Conservation (phyloP, 2,329 filamentous ascomycete species). For the Diplodia corticola region DNA sequence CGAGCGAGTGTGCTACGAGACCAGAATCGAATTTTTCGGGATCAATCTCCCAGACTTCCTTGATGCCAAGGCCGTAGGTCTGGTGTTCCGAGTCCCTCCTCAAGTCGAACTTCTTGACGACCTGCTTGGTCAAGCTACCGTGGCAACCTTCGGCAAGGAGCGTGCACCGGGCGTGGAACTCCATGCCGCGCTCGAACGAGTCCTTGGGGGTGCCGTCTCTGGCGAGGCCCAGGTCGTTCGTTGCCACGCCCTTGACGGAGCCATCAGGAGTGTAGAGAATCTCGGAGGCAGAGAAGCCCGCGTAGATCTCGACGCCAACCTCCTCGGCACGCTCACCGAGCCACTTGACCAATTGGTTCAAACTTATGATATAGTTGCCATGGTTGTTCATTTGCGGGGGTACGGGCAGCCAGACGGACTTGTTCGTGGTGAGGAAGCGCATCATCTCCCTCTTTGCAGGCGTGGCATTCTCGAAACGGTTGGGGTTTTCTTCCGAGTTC, state of each 20-base stretch:
- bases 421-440: conserved; percentile 86
- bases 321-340: conserved; percentile 95
- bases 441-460: conserved; percentile 82
- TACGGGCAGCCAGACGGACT: conserved; percentile 75
- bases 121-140: conserved; percentile 90
- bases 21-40: conserved; percentile 90
- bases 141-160: conserved; percentile 95
- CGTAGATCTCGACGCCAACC: conserved; percentile 91
- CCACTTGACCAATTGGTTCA: conserved; percentile 96
- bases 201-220: conserved; percentile 84
- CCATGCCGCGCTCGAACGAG: conserved; percentile 94
- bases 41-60: conserved; percentile 96
- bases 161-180: conserved; percentile 90
- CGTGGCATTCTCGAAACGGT: conserved; percentile 83
- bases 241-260: conserved; percentile 89
- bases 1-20: conserved; percentile 84
- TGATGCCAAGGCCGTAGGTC: conserved; percentile 91
- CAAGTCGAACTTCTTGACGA: conserved; percentile 91
- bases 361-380: conserved; percentile 94
- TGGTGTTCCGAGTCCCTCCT: conserved; percentile 87
- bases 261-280: conserved; percentile 84
- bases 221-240: conserved; percentile 86
- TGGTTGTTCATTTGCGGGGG: conserved; percentile 98
- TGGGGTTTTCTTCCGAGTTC: conserved; percentile 84
- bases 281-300: conserved; percentile 92